Conservation (phyloP, 2,329 filamentous ascomycete species). For the Cladophialophora psammophila region DNA sequence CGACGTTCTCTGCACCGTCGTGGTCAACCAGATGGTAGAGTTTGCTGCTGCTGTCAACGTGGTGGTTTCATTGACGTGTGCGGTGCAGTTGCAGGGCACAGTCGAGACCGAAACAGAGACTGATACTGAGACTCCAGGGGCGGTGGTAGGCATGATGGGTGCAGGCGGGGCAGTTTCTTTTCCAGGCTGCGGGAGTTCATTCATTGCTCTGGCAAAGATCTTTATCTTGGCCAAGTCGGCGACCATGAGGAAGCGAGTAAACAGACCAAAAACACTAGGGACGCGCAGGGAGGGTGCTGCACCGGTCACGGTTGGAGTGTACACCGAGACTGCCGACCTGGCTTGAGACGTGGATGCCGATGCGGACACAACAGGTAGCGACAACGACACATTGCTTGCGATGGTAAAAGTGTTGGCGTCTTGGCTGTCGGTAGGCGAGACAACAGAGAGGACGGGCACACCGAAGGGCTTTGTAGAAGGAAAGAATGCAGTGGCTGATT, state of each 20-base stretch:
- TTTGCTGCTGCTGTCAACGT: neutral
- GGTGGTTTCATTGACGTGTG: neutral
- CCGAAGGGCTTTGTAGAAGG: neutral
- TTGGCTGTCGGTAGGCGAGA: neutral
- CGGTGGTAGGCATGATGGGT: neutral
- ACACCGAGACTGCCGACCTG: neutral
- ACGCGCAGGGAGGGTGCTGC: conserved; percentile 14
- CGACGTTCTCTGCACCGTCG: conserved; percentile 7
- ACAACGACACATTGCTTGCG: neutral
- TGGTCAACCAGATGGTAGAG: conserved; percentile 12
- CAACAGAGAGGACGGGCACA: neutral
- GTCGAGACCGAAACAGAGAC: neutral
- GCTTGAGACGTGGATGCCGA: neutral
- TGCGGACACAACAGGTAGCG: neutral
- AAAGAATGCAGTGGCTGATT: neutral
- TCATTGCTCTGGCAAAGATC: conserved; percentile 1
- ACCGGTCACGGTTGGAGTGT: conserved; percentile 2
- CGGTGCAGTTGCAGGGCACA: neutral
- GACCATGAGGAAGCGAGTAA: conserved; percentile 7
- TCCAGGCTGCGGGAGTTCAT: neutral
- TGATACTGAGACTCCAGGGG: neutral
- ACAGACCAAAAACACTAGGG: conserved; percentile 9
- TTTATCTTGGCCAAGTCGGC: neutral
- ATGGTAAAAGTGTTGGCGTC: neutral
- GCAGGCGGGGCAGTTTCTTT: neutral